Conservation (phyloP, 2,329 filamentous ascomycete genomes). For the Albophoma yamanashiensis region DNA sequence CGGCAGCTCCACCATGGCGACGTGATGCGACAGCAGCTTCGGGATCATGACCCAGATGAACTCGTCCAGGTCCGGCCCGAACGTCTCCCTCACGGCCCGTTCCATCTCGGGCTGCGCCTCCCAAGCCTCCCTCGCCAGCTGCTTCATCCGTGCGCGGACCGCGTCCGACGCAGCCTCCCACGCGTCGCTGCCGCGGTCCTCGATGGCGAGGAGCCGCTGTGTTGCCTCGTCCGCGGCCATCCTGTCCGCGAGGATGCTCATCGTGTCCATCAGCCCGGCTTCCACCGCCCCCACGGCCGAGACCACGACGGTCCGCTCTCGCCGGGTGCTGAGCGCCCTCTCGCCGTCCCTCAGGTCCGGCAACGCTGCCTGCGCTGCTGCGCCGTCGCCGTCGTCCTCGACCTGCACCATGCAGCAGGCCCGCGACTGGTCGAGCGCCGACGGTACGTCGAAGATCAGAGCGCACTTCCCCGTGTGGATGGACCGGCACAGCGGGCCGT, state of each 20-base stretch:
- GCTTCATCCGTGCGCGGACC: slow-evolving; percentile 4
- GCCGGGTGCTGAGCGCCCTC: neutral
- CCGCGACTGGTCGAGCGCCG: neutral
- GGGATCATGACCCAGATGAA: slow-evolving; percentile 9
- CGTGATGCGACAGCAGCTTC: slow-evolving; percentile 7
- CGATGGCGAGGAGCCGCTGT: neutral
- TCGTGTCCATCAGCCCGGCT: slow-evolving; percentile 1
- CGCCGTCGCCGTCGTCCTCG: neutral
- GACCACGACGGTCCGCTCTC: slow-evolving; percentile 4
- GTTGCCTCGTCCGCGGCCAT: slow-evolving; percentile 3
- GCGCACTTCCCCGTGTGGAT: slow-evolving; percentile 6
- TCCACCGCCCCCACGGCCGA: slow-evolving; percentile 3
- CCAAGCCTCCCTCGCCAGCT: slow-evolving; percentile 4
- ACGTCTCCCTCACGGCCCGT: slow-evolving; percentile 3
- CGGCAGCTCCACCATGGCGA: slow-evolving; percentile 1
- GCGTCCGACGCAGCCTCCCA: slow-evolving; percentile 3
- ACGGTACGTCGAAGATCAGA: slow-evolving; percentile 4
- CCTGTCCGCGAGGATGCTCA: slow-evolving; percentile 1
- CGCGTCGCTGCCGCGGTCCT: neutral
- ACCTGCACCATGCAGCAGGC: slow-evolving; percentile 5
- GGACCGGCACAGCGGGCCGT: slow-evolving; percentile 7
- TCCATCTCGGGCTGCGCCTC: slow-evolving; percentile 2
- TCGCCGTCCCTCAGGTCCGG: neutral
- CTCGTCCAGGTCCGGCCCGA: slow-evolving; percentile 7
- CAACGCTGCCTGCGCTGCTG: neutral